Conservation (phyloP, 257 asterid species). For the Solanum gandarillasii region DNA sequence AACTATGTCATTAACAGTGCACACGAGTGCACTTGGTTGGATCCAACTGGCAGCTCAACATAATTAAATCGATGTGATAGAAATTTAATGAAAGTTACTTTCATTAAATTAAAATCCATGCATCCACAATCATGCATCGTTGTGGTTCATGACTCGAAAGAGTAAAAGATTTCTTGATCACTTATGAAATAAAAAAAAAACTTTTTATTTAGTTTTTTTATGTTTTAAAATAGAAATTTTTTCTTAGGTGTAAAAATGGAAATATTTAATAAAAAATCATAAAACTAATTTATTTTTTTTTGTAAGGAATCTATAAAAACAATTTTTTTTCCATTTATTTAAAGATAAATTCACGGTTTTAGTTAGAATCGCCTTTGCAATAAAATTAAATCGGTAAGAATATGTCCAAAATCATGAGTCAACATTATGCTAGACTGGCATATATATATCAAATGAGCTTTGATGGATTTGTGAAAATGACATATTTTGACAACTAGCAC, state of each 20-base stretch:
- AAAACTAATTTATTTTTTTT: no score
- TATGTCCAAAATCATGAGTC: background rate
- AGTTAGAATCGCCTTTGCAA: background rate
- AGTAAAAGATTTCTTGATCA: no score
- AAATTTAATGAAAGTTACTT: background rate
- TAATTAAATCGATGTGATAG: background rate
- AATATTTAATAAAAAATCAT: background rate
- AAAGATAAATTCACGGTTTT: background rate
- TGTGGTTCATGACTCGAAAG: background rate
- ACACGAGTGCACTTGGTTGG: background rate
- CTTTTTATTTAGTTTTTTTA: background rate
- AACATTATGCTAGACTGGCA: background rate
- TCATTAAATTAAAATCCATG: background rate
- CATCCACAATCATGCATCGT: background rate
- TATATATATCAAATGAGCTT: background rate
- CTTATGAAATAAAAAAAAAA: background rate
- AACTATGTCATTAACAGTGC: background rate
- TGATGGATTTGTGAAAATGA: background rate
- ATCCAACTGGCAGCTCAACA: background rate
- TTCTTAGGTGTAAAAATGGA: background rate
- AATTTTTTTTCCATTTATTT: background rate
- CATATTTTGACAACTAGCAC: background rate
- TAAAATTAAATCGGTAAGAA: background rate
- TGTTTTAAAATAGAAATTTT: background rate
- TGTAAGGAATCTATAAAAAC: background rate